phyloP scores from a whole-genome alignment of 2,329 filamentous ascomycete genomes.

The Colletotrichum zoysiae region DNA sequence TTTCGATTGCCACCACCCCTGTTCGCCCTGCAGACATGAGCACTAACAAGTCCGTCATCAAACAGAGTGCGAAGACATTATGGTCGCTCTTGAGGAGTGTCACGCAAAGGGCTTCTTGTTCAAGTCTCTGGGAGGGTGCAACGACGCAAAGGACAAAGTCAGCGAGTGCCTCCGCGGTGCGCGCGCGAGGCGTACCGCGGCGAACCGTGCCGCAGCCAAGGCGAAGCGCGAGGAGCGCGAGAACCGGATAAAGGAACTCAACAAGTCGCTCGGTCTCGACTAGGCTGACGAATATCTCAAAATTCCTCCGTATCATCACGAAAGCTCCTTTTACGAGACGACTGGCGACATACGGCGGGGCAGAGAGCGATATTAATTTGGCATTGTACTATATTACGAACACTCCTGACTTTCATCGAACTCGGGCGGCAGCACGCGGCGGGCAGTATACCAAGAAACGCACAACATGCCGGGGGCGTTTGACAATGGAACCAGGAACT shows the following conservation, averaged over 20 bases:
- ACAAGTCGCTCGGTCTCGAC: constrained; percentile 56
- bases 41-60: background rate
- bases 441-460: background rate
- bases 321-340: background rate
- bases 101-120: constrained; percentile 92
- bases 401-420: background rate
- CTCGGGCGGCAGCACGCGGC: background rate
- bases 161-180: constrained; percentile 87
- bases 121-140: constrained; percentile 93
- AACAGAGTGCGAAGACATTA: constrained; percentile 92
- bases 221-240: constrained; percentile 78
- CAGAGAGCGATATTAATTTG: background rate
- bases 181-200: constrained; percentile 80
- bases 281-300: background rate
- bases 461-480: background rate
- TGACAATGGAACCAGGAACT: constrained; percentile 9
- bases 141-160: constrained; percentile 84
- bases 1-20: background rate
- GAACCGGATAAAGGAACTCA: constrained; percentile 77
- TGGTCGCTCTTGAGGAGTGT: constrained; percentile 94
- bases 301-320: background rate
- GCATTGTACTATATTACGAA: constrained; percentile 25
- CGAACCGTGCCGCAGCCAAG: constrained; percentile 78
- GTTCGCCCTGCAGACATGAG: background rate
- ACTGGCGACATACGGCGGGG: background rate